Conservation (phyloP, 352 stramenopile genomes). For the Phytophthora ramorum region DNA sequence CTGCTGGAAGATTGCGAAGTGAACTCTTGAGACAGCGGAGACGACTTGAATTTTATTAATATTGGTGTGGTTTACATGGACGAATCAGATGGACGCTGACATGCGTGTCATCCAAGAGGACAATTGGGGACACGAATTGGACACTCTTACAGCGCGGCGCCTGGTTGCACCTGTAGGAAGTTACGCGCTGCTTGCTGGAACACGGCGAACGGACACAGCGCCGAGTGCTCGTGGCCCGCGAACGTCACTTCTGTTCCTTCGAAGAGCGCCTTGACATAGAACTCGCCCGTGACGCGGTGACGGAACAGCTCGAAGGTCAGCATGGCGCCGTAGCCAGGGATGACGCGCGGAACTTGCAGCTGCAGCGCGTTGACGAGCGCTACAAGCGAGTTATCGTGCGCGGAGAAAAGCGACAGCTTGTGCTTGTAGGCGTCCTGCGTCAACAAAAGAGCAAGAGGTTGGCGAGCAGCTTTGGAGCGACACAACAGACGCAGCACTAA, state of each 20-base stretch:
- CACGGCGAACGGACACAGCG: slow-evolving; percentile 65
- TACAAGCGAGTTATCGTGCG: slow-evolving; percentile 84
- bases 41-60: slow-evolving; percentile 15
- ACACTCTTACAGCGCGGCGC: slow-evolving; percentile 19
- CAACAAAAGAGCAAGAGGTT: not conserved
- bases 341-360: slow-evolving; percentile 54
- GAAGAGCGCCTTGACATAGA: slow-evolving; percentile 63
- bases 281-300: slow-evolving; percentile 43
- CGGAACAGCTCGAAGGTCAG: slow-evolving; percentile 77
- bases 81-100: slow-evolving; percentile 26
- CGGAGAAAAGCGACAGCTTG: slow-evolving; percentile 80
- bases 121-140: slow-evolving; percentile 8
- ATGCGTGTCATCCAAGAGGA: slow-evolving; percentile 8
- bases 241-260: slow-evolving; percentile 60
- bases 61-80: slow-evolving; percentile 12
- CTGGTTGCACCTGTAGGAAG: slow-evolving; percentile 49
- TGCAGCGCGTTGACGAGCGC: slow-evolving; percentile 71
- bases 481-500: slow-evolving; percentile 12
- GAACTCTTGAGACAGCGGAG: not conserved
- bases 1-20: slow-evolving; percentile 36
- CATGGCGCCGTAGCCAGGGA: slow-evolving; percentile 78
- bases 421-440: slow-evolving; percentile 29
- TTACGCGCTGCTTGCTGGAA: slow-evolving; percentile 53
- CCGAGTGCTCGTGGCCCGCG: slow-evolving; percentile 40
- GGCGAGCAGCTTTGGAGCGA: not conserved